Evolutionary conservation across 2,329 filamentous ascomycete species (phyloP).

Genomic region (Pyrenophora tritici-repentis): DNA sequence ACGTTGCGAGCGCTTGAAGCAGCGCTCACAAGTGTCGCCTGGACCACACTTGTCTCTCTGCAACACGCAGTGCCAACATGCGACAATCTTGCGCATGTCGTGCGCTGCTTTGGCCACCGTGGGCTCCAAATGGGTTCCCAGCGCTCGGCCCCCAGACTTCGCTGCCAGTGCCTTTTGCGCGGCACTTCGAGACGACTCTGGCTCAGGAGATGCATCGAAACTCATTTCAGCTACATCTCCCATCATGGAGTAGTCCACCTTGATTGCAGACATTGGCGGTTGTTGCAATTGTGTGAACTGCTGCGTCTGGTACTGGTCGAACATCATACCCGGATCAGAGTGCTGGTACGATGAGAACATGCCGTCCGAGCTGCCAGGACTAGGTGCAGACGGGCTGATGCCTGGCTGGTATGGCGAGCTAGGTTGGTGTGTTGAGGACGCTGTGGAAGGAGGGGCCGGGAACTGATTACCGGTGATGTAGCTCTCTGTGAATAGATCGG

Average conservation of each 20-base stretch:
- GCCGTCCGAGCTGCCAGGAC: conserved; percentile 39
- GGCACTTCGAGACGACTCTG: conserved; percentile 23
- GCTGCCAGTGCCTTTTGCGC: conserved; percentile 28
- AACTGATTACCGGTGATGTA: conserved; percentile 27
- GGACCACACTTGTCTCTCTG: conserved; percentile 54
- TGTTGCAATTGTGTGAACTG: conserved; percentile 12
- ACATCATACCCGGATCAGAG: conserved; percentile 30
- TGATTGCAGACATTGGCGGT: conserved; percentile 6
- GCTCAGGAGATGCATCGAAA: conserved; percentile 35
- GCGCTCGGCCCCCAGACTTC: conserved; percentile 46
- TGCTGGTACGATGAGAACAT: conserved; percentile 33
- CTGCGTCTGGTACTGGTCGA: conserved; percentile 24
- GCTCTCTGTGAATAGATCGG: conserved; percentile 31
- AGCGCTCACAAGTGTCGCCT: conserved; percentile 48
- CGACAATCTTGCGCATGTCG: conserved; percentile 53
- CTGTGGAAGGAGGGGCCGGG: conserved; percentile 27
- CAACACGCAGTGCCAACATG: conserved; percentile 56
- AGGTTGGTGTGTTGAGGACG: conserved; percentile 26
- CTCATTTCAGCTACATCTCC: conserved; percentile 23
- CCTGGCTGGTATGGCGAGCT: conserved; percentile 27
- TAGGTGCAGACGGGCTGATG: conserved; percentile 36
- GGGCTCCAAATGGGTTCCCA: conserved; percentile 46
- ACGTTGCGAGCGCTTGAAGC: conserved; percentile 46
- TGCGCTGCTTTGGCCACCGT: conserved; percentile 49
- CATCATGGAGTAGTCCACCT: conserved; percentile 9